Evolutionary conservation across 371 early-diverging fungal genomes (phyloP).

Genomic region (Nosema bombycis): DNA sequence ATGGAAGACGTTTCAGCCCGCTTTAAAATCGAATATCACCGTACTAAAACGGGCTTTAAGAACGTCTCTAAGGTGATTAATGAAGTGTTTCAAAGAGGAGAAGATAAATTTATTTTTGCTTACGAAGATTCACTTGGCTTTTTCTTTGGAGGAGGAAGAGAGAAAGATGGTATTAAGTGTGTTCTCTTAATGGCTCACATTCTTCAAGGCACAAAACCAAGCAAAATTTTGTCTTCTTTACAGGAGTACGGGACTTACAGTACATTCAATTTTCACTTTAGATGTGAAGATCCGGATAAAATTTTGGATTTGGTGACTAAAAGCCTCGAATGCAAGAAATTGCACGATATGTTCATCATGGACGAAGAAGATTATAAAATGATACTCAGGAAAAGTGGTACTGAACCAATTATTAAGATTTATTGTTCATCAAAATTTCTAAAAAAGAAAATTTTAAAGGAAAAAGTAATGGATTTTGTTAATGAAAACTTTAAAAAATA

Average conservation of each 20-base stretch:
- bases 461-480: background rate
- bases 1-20: constrained; percentile 11
- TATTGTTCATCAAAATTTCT: background rate
- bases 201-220: constrained; percentile 13
- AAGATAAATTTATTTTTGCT: constrained; percentile 26
- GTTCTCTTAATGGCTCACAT: constrained; percentile 36
- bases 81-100: background rate
- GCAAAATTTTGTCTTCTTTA: constrained; percentile 1
- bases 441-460: background rate
- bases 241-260: constrained; percentile 7
- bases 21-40: constrained; percentile 13
- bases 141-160: constrained; percentile 28
- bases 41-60: constrained; percentile 43
- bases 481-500: background rate
- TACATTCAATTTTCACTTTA: constrained; percentile 6
- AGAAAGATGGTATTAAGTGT: constrained; percentile 45
- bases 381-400: constrained; percentile 15
- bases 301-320: background rate
- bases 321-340: background rate
- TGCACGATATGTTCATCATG: background rate
- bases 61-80: constrained; percentile 27
- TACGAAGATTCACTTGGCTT: constrained; percentile 44
- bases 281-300: background rate
- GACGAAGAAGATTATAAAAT: constrained; percentile 7
- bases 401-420: constrained; percentile 18